Evolutionary conservation across 225 moss, liverwort and hornwort genomes (phyloP), one percentile per base, ranked within the genome.

Genomic region (Pleurozium schreberi): DNA sequence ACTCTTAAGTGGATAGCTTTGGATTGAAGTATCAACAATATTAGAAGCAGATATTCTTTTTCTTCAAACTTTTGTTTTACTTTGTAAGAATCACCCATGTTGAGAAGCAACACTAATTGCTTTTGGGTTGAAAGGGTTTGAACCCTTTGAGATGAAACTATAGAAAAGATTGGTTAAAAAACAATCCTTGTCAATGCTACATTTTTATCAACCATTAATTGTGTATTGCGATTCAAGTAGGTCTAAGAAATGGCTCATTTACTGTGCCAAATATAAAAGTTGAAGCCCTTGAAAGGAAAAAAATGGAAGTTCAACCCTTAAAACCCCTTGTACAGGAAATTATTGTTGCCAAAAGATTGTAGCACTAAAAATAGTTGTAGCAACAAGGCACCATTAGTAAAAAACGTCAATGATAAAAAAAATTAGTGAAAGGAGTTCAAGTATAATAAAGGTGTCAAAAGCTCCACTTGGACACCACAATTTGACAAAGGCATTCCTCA

Each of bases 321-420:
- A 45, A 28, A 45, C 0, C 0, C 17, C 3, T 73, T 45, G 2
- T 9, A 17, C 4, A 43, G 1, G 1, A 42, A 69, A 22, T 40
- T 14, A 40, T 4, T 26, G 0, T 40, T 42, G 1, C 25, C 40
- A 69, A 40, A 69, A 40, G 25, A 43, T 71, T 71, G 3, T 0
- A 47, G 1, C 1, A 30, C 0, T 47, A 17, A 74, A 30, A 17
- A 28, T 6, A 18, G 0, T 47, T 74, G 2, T 6, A 73, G 6
- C 1, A 22, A 50, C 2, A 50, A 11, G 5, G 1, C 1, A 1
- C 12, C 5, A 33, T 30, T 1, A 8, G 0, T 14, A 9, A 45
- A 42, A 23, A 28, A 71, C 9, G 1, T 3, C 3, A 45, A 31
- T 30, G 6, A 7, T 74, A 6, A 12, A 33, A 17, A 45, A 34